Evolutionary conservation across 2,329 filamentous ascomycete species (phyloP).

Genomic region (Aulographum hederae): DNA sequence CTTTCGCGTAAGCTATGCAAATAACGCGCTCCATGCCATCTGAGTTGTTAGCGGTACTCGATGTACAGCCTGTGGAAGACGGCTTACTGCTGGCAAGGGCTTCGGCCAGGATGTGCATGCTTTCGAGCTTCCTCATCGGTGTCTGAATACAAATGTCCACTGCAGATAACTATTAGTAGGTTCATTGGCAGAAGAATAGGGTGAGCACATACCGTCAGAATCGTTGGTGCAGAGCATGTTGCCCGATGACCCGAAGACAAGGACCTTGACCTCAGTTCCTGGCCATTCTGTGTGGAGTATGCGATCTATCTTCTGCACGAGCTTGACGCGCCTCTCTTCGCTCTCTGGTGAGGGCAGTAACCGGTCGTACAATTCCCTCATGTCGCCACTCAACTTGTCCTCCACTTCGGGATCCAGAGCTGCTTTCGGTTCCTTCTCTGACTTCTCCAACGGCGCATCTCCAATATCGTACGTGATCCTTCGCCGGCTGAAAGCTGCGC

Average conservation of each 20-base stretch:
- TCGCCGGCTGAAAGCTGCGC: conserved; percentile 60
- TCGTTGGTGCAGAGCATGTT: conserved; percentile 89
- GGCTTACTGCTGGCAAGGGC: conserved; percentile 66
- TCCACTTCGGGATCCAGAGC: conserved; percentile 19
- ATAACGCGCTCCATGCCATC: conserved; percentile 95
- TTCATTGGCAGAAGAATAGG: conserved; percentile 7
- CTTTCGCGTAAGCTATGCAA: conserved; percentile 86
- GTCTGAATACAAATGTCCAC: conserved; percentile 98
- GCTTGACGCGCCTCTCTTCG: conserved; percentile 52
- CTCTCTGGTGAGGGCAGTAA: conserved; percentile 70
- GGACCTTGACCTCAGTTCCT: conserved; percentile 71
- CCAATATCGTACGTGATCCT: conserved; percentile 86
- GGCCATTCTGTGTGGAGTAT: conserved; percentile 88
- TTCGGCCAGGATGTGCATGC: conserved; percentile 78
- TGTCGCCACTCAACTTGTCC: conserved; percentile 53
- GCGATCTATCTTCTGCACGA: conserved; percentile 75
- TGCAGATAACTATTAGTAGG: conserved; percentile 20
- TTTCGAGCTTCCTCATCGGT: conserved; percentile 68
- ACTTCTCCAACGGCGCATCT: conserved; percentile 56
- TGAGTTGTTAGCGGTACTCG: conserved; percentile 5
- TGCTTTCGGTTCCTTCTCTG: conserved; percentile 47
- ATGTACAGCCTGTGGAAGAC: neutral
- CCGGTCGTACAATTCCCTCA: conserved; percentile 67
- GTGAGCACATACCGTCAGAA: conserved; percentile 57
- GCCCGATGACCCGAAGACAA: conserved; percentile 94